These are phyloP conservation scores for Saturnispora mendoncae DNA, from an alignment of 805 yeast genomes.

Conservation along the genomic window DNA sequence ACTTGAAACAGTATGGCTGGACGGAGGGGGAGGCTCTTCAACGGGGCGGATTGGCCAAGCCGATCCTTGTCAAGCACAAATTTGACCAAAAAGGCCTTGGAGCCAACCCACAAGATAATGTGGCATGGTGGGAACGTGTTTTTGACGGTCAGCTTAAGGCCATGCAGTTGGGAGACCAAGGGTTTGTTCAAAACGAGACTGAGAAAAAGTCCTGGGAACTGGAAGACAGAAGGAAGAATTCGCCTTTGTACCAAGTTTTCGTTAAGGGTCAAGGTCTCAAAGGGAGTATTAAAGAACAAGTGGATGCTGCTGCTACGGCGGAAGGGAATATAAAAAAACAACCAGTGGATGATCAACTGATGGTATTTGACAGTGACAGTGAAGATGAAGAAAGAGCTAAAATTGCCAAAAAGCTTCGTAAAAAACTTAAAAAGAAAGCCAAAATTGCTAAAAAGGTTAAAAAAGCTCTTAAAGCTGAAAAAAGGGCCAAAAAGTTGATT, in stretches of 20 bases:
- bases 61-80: slow-evolving; percentile 84
- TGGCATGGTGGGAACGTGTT: slow-evolving; percentile 94
- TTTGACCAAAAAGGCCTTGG: slow-evolving; percentile 89
- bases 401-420: slow-evolving; percentile 21
- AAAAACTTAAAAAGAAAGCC: slow-evolving; percentile 19
- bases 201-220: slow-evolving; percentile 3
- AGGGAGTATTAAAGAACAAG: slow-evolving; percentile 58
- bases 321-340: slow-evolving; percentile 5
- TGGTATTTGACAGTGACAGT: slow-evolving; percentile 19
- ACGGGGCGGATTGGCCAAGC: slow-evolving; percentile 72
- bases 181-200: slow-evolving; percentile 2
- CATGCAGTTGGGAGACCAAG: slow-evolving; percentile 35
- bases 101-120: slow-evolving; percentile 62
- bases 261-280: slow-evolving; percentile 77
- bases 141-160: slow-evolving; percentile 89
- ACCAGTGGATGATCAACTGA: slow-evolving; percentile 15
- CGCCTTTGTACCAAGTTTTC: slow-evolving; percentile 77
- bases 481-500: slow-evolving; percentile 14
- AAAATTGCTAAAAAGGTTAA: slow-evolving; percentile 17
- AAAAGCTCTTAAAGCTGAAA: slow-evolving; percentile 17
- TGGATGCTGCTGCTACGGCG: slow-evolving; percentile 13
- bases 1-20: slow-evolving; percentile 83
- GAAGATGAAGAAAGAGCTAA: slow-evolving; percentile 24
- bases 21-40: slow-evolving; percentile 78
- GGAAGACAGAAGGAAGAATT: slow-evolving; percentile 28